Evolutionary conservation across 768 basidiomycete genomes (phyloP).

Genomic region (Heimioporus sp.): DNA sequence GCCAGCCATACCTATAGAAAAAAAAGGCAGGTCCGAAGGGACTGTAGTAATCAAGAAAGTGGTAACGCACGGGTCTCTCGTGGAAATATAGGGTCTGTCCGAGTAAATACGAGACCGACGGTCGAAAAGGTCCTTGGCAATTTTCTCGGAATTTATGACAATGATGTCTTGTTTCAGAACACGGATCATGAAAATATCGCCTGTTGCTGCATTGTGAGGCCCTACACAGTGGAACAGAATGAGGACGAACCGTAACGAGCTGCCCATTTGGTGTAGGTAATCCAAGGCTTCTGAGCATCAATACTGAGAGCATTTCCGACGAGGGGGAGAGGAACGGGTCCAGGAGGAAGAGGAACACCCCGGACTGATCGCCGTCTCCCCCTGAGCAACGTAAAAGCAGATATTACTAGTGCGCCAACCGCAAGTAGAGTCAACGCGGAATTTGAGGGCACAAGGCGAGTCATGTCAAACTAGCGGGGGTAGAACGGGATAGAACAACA

Average conservation of each 20-base stretch:
- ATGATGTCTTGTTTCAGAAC: constrained; percentile 21
- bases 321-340: constrained; percentile 6
- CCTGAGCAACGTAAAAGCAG: background rate
- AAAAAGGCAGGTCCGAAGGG: background rate
- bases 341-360: background rate
- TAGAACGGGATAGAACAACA: too few species aligned
- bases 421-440: background rate
- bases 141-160: constrained; percentile 22
- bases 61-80: constrained; percentile 11
- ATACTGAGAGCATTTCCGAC: constrained; percentile 18
- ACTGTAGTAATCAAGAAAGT: too few species aligned
- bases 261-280: constrained; percentile 19
- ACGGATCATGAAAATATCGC: constrained; percentile 20
- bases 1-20: constrained; percentile 24
- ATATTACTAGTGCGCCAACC: background rate
- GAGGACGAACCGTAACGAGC: constrained; percentile 13
- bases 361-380: background rate
- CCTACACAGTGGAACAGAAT: background rate
- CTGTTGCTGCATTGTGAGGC: constrained; percentile 1
- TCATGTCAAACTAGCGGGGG: background rate
- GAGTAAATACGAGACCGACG: constrained; percentile 26
- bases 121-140: constrained; percentile 30
- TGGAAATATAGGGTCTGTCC: constrained; percentile 19
- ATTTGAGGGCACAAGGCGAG: background rate
- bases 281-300: constrained; percentile 16